Evolutionary conservation across 371 early-diverging fungal species (phyloP).

Genomic region (Rhizopus microsporus): DNA sequence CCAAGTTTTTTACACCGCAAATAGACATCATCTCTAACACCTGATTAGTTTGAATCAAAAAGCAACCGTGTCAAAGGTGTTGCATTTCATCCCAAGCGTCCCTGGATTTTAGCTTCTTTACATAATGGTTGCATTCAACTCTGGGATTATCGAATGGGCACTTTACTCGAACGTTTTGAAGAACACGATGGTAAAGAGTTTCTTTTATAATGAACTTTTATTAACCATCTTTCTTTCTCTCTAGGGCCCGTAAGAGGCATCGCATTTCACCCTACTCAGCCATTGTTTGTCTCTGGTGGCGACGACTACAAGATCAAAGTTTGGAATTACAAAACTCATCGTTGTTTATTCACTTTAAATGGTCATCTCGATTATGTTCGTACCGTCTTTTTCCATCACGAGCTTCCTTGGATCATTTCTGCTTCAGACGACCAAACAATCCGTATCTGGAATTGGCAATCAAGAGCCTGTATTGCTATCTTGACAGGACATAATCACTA

Average conservation of each 20-base stretch:
- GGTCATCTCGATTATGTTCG: conserved; percentile 99
- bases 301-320: conserved; percentile 99
- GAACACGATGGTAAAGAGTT: conserved; percentile 92
- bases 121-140: conserved; percentile 98
- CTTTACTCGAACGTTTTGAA: conserved; percentile 93
- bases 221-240: neutral
- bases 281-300: conserved; percentile 98
- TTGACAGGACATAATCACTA: conserved; percentile 99
- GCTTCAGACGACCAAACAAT: conserved; percentile 99
- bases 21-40: neutral
- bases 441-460: conserved; percentile 99
- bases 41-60: conserved; percentile 92
- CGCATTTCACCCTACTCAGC: conserved; percentile 97
- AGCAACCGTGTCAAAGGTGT: conserved; percentile 97
- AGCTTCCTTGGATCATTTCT: conserved; percentile 97
- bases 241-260: conserved; percentile 98
- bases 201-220: neutral
- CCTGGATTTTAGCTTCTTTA: conserved; percentile 95
- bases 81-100: conserved; percentile 97
- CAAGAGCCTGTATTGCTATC: conserved; percentile 95
- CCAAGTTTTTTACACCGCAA: neutral
- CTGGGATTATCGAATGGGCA: conserved; percentile 99
- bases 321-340: conserved; percentile 98
- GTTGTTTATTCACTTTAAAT: conserved; percentile 93
- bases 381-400: conserved; percentile 97